phyloP scores from a whole-genome alignment of 768 basidiomycete genomes.

The Suillus discolor region DNA sequence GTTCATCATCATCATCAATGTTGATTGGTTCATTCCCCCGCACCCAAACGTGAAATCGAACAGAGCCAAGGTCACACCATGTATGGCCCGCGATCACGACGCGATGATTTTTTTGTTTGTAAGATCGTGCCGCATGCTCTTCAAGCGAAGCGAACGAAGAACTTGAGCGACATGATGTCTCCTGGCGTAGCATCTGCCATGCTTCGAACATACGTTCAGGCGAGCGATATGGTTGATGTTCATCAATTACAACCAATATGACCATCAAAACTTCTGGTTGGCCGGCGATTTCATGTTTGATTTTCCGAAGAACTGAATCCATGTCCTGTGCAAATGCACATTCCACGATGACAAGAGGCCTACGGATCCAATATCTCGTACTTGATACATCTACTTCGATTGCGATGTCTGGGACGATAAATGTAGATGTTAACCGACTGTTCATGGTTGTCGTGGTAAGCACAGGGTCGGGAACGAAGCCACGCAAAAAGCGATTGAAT shows the following conservation, averaged over 20 bases:
- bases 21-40: slow-evolving; percentile 1
- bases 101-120: background rate
- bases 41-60: slow-evolving; percentile 11
- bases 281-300: background rate
- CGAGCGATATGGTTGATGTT: background rate
- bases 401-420: background rate
- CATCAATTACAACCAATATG: background rate
- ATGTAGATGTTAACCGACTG: background rate
- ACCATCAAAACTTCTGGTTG: background rate
- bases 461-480: background rate
- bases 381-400: accelerated
- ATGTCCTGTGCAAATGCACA: background rate
- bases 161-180: background rate
- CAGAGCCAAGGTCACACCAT: slow-evolving; percentile 7
- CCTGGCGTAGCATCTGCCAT: background rate
- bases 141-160: background rate
- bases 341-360: background rate
- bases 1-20: background rate
- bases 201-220: background rate
- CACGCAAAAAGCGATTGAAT: background rate
- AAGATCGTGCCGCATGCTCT: background rate
- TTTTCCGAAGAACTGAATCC: background rate
- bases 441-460: background rate
- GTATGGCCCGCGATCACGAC: background rate
- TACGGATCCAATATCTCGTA: background rate